phyloP scores from a whole-genome alignment of 768 basidiomycete genomes.

The Dacryopinax primogenitus region DNA sequence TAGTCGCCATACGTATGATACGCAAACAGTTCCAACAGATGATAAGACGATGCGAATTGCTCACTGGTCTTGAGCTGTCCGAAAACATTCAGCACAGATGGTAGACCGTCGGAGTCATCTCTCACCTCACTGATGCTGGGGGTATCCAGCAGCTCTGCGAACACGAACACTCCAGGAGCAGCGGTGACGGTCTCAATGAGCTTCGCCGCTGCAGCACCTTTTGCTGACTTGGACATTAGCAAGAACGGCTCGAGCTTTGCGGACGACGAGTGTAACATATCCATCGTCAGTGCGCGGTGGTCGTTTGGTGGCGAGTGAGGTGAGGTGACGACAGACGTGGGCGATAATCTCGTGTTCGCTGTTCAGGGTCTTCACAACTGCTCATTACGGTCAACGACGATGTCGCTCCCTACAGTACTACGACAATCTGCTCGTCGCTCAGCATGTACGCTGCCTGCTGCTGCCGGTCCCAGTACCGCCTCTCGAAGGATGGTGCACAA shows the following conservation, averaged over 20 bases:
- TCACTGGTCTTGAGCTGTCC: conserved; percentile 53
- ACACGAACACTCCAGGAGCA: conserved; percentile 84
- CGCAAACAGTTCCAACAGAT: conserved; percentile 73
- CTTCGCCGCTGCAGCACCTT: conserved; percentile 86
- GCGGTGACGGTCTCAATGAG: conserved; percentile 74
- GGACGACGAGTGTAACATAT: conserved; percentile 27
- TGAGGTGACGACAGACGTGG: neutral
- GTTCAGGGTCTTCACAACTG: neutral
- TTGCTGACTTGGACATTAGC: conserved; percentile 81
- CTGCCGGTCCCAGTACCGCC: neutral
- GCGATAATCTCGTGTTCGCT: neutral
- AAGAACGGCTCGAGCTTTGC: conserved; percentile 78
- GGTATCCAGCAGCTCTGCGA: conserved; percentile 72
- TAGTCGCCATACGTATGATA: conserved; percentile 82
- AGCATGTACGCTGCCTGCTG: neutral
- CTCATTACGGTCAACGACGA: neutral
- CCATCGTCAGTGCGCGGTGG: neutral
- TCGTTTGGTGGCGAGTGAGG: neutral
- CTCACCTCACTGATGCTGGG: conserved; percentile 74
- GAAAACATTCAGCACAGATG: neutral
- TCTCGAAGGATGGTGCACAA: neutral
- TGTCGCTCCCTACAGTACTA: neutral
- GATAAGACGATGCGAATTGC: conserved; percentile 46
- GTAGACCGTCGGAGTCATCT: neutral
- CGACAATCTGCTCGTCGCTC: neutral